phyloP scores from a whole-genome alignment of 2,329 filamentous ascomycete species.

The Xylariaceae sp. region DNA sequence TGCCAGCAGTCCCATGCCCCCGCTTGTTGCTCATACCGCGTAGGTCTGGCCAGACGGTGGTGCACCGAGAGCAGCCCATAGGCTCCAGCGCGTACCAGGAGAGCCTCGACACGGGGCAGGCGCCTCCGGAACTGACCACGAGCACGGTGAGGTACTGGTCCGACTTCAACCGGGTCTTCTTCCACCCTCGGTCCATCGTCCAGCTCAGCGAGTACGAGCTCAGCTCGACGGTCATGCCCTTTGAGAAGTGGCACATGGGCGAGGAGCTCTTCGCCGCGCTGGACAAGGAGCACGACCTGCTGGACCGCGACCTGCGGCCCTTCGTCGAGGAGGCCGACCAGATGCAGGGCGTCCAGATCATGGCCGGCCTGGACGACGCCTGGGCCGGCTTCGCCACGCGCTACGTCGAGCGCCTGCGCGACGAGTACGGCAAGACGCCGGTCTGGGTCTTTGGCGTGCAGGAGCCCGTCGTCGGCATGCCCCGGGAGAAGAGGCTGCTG shows the following conservation, averaged over 20 bases:
- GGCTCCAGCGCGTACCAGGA: constrained; percentile 68
- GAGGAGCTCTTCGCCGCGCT: constrained; percentile 66
- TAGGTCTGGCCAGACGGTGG: constrained; percentile 59
- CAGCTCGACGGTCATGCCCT: constrained; percentile 71
- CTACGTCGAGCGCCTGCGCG: constrained; percentile 70
- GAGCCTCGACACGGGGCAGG: constrained; percentile 64
- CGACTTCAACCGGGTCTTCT: constrained; percentile 89
- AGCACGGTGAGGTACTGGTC: constrained; percentile 89
- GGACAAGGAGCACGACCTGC: constrained; percentile 73
- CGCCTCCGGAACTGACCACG: constrained; percentile 56
- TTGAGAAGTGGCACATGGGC: constrained; percentile 68
- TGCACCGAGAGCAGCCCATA: constrained; percentile 64
- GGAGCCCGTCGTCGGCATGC: constrained; percentile 44
- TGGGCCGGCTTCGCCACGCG: constrained; percentile 71
- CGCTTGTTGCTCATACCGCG: neutral
- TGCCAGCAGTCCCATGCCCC: neutral
- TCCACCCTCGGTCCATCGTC: constrained; percentile 78
- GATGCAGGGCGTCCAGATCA: constrained; percentile 77
- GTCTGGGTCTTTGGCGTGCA: constrained; percentile 86
- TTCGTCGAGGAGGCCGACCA: constrained; percentile 93
- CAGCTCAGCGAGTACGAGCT: constrained; percentile 85
- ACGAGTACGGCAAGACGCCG: constrained; percentile 83
- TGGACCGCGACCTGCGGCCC: constrained; percentile 82
- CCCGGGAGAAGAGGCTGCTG: constrained; percentile 55
- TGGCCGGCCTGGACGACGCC: constrained; percentile 65